These are phyloP conservation scores for Melanopsichium pennsylvanicum DNA, from an alignment of 1,284 basidiomycete genomes.

Conservation along the genomic window DNA sequence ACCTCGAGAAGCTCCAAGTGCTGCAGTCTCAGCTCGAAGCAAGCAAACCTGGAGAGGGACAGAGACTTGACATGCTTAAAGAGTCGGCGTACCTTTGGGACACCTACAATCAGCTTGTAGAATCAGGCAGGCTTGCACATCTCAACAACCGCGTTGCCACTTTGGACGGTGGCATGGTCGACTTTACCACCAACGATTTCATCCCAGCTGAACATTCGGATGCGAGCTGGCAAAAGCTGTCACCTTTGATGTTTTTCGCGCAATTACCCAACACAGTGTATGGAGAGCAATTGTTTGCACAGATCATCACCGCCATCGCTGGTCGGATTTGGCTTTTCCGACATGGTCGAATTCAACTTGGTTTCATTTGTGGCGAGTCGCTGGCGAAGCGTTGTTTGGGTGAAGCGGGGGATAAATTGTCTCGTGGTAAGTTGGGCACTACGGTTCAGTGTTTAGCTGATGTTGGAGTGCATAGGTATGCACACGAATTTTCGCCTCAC, in stretches of 20 bases:
- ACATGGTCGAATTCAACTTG: constrained; percentile 52
- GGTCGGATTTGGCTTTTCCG: constrained; percentile 59
- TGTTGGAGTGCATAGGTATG: constrained; percentile 23
- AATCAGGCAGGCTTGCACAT: constrained; percentile 45
- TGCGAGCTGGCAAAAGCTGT: constrained; percentile 38
- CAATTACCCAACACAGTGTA: constrained; percentile 64
- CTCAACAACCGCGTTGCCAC: constrained; percentile 33
- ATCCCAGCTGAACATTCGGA: constrained; percentile 16
- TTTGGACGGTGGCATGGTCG: constrained; percentile 14
- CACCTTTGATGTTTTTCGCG: constrained; percentile 56
- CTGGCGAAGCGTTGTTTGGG: constrained; percentile 52
- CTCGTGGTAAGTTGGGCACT: constrained; percentile 51
- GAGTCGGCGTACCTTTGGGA: constrained; percentile 49
- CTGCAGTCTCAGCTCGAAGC: constrained; percentile 22
- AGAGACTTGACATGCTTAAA: constrained; percentile 38
- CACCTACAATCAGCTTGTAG: constrained; percentile 45
- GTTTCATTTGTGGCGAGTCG: constrained; percentile 57
- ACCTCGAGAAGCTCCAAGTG: constrained; percentile 27
- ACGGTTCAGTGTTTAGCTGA: constrained; percentile 49
- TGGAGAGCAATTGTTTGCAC: constrained; percentile 62
- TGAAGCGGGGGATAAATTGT: constrained; percentile 29
- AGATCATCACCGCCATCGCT: constrained; percentile 55
- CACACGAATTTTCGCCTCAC: constrained; percentile 45
- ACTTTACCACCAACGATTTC: constrained; percentile 24
- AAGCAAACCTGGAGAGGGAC: constrained; percentile 5